A percentile compares a stretch with the other conserved stretches of the same genome.
phyloP scores from a whole-genome alignment of 1,284 basidiomycete genomes.

The Heterobasidion parviporum region DNA sequence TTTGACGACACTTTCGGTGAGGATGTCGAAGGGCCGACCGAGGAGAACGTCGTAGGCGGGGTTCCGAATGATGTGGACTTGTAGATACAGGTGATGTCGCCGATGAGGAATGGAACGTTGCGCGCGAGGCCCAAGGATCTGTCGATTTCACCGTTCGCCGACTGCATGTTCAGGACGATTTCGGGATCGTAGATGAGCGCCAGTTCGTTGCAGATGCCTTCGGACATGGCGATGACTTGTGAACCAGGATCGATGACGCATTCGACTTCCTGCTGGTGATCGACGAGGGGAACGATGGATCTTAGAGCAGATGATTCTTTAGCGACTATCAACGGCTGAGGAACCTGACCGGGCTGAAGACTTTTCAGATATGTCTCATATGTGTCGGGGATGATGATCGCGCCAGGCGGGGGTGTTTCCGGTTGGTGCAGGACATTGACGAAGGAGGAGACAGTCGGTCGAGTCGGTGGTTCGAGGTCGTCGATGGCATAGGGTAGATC shows the following conservation, averaged over 20 bases:
- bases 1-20: not conserved
- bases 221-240: not conserved
- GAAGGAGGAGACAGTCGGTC: not conserved
- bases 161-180: not conserved
- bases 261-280: not conserved
- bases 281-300: not conserved
- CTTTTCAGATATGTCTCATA: not conserved
- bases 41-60: conserved; percentile 23
- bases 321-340: not conserved
- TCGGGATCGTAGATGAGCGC: not conserved
- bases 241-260: not conserved
- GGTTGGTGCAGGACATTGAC: not conserved
- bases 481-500: not conserved
- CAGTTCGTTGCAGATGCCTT: not conserved
- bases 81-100: conserved; percentile 13
- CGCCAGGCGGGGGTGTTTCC: too few relatives aligned
- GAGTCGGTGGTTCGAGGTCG: not conserved
- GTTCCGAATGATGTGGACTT: conserved; percentile 16
- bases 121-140: conserved; percentile 16
- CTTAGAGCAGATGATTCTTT: not conserved
- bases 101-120: not conserved
- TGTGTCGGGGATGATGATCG: not conserved
- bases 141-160: conserved; percentile 19
- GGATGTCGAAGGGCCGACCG: not conserved
- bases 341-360: not conserved